phyloP scores from a whole-genome alignment of 208 protist species.

The Dictyostelium gargantuum region DNA sequence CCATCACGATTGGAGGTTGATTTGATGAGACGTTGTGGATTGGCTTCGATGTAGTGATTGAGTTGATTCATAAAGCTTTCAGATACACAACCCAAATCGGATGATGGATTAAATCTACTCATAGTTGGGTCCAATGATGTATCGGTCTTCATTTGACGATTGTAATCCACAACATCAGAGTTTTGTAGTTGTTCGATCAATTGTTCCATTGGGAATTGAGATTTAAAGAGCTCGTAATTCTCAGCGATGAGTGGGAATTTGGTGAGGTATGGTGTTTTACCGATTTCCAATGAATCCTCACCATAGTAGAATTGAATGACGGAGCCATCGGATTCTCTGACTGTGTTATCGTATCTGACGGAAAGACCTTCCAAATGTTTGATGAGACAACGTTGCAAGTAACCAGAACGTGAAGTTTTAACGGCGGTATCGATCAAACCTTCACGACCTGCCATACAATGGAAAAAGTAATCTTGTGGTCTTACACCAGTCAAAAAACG shows the following conservation, averaged over 20 bases:
- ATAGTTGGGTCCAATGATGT: constrained; percentile 18
- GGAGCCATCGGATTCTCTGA: constrained; percentile 93
- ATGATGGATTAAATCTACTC: neutral
- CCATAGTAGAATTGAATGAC: constrained; percentile 98
- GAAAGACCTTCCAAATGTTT: constrained; percentile 81
- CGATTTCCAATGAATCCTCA: constrained; percentile 97
- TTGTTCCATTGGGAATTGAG: neutral
- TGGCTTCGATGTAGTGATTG: constrained; percentile 42
- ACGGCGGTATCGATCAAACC: constrained; percentile 99
- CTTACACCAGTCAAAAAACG: constrained; percentile 99
- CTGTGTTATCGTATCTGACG: constrained; percentile 92
- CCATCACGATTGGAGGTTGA: neutral
- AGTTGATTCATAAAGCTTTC: constrained; percentile 58
- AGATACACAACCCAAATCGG: constrained; percentile 15
- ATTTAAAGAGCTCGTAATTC: constrained; percentile 78
- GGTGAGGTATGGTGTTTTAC: constrained; percentile 92
- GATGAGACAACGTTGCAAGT: constrained; percentile 93
- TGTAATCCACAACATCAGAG: neutral
- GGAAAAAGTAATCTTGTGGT: constrained; percentile 98
- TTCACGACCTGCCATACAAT: constrained; percentile 99
- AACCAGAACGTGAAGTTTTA: constrained; percentile 99
- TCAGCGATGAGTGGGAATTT: constrained; percentile 90
- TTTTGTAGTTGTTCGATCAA: neutral
- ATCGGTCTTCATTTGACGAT: neutral
- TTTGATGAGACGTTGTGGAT: constrained; percentile 35